These are phyloP conservation scores for Xylaria palmicola DNA, from an alignment of 495 filamentous ascomycete species.

Conservation along the genomic window DNA sequence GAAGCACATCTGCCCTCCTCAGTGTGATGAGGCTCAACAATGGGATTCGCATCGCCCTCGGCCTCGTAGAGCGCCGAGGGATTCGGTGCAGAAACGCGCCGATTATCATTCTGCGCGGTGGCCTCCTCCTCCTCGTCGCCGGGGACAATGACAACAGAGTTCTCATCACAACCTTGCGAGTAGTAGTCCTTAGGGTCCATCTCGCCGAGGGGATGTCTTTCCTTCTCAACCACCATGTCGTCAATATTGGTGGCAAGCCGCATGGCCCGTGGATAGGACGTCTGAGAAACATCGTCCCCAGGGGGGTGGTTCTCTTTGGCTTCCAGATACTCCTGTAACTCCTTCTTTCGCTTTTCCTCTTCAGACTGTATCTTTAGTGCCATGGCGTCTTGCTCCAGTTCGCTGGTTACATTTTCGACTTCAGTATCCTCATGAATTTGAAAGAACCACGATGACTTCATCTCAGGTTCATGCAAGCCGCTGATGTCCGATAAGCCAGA, in stretches of 20 bases:
- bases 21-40: background rate
- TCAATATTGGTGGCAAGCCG: conserved; percentile 24
- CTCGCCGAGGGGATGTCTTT: conserved; percentile 68
- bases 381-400: conserved; percentile 85
- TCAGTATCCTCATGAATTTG: conserved; percentile 91
- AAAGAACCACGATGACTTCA: conserved; percentile 78
- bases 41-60: conserved; percentile 12
- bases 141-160: conserved; percentile 57
- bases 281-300: conserved; percentile 56
- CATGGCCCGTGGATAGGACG: conserved; percentile 31
- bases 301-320: conserved; percentile 91
- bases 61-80: conserved; percentile 26
- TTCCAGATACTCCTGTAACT: conserved; percentile 55
- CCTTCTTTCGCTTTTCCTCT: conserved; percentile 57
- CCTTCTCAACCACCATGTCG: conserved; percentile 49
- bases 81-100: conserved; percentile 32
- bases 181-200: conserved; percentile 73
- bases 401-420: conserved; percentile 83
- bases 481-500: conserved; percentile 15
- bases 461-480: conserved; percentile 39
- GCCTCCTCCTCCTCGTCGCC: conserved; percentile 54
- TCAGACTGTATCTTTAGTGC: conserved; percentile 81
- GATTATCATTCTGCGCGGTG: conserved; percentile 22
- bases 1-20: conserved; percentile 25
- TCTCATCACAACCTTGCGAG: conserved; percentile 62